phyloP scores from a whole-genome alignment of 208 protist species.

The Leishmania lainsoni region DNA sequence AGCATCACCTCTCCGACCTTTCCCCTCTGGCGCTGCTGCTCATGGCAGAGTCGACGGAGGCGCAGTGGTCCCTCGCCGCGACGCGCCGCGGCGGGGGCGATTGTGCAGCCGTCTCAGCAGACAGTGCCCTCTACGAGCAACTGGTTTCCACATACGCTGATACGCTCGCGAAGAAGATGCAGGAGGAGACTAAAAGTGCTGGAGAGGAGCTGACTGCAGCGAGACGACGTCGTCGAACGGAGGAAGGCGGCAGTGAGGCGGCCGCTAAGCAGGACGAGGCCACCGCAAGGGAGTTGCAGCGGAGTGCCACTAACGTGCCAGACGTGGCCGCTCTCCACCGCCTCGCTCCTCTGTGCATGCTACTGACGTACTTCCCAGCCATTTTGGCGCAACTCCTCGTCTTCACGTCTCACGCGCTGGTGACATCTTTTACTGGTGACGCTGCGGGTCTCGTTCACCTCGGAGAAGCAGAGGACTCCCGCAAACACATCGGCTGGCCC shows the following conservation, averaged over 20 bases:
- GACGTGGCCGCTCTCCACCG: constrained; percentile 4
- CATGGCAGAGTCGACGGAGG: constrained; percentile 17
- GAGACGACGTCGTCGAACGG: constrained; percentile 1
- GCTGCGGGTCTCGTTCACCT: constrained; percentile 1
- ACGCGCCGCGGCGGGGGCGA: not conserved
- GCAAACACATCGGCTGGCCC: not conserved
- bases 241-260: not conserved
- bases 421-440: constrained; percentile 11
- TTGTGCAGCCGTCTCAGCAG: not conserved
- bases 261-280: not conserved
- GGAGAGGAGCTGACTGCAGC: not conserved
- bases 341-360: constrained; percentile 27
- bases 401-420: constrained; percentile 23
- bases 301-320: not conserved
- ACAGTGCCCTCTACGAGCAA: not conserved
- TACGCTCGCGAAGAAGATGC: not conserved
- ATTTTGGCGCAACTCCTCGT: constrained; percentile 37
- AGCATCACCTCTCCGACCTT: constrained; percentile 31
- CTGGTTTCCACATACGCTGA: not conserved
- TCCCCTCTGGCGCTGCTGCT: constrained; percentile 61
- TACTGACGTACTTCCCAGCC: constrained; percentile 24
- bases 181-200: not conserved
- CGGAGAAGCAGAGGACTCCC: not conserved
- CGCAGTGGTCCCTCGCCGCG: constrained; percentile 4
- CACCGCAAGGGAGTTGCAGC: not conserved